Percentiles rank a stretch among this genome's conserved stretches.
Conservation (phyloP, 441 rosid species). For the Adansonia madagascariensis region DNA sequence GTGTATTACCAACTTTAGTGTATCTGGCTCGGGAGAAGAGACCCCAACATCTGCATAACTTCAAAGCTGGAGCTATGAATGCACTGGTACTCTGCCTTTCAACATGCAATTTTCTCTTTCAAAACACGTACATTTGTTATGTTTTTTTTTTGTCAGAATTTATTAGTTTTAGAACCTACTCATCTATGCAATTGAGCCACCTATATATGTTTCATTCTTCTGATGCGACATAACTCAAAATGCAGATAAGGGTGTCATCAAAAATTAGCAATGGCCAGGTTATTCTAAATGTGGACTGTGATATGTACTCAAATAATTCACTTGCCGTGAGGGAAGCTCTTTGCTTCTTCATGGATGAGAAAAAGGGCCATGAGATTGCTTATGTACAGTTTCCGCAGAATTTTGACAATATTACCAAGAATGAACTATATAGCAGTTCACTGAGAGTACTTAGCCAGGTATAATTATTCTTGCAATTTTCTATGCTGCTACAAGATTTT, state of each 20-base stretch:
- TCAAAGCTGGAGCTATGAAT: conserved; percentile 88
- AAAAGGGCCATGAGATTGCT: conserved; percentile 56
- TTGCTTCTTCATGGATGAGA: conserved; percentile 80
- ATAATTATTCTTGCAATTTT: conserved; percentile 20
- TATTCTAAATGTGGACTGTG: conserved; percentile 74
- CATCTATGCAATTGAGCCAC: background rate
- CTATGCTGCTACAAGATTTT: background rate
- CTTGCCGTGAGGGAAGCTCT: conserved; percentile 58
- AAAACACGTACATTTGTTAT: background rate
- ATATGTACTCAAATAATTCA: conserved; percentile 77
- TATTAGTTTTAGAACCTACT: background rate
- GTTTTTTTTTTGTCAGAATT: background rate
- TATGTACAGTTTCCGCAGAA: conserved; percentile 69
- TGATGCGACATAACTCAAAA: background rate
- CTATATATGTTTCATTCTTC: background rate
- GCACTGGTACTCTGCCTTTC: conserved; percentile 49
- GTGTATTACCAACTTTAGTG: conserved; percentile 59
- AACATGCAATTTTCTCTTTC: background rate
- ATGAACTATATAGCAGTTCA: conserved; percentile 52
- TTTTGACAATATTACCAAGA: conserved; percentile 54
- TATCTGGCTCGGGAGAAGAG: conserved; percentile 79
- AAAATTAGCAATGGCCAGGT: conserved; percentile 60
- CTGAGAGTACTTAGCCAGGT: conserved; percentile 43
- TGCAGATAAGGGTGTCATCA: conserved; percentile 70
- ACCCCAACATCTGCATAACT: conserved; percentile 61